Evolutionary conservation across 352 stramenopile species (phyloP).

Genomic region (Hyaloperonospora arabidopsidis): DNA sequence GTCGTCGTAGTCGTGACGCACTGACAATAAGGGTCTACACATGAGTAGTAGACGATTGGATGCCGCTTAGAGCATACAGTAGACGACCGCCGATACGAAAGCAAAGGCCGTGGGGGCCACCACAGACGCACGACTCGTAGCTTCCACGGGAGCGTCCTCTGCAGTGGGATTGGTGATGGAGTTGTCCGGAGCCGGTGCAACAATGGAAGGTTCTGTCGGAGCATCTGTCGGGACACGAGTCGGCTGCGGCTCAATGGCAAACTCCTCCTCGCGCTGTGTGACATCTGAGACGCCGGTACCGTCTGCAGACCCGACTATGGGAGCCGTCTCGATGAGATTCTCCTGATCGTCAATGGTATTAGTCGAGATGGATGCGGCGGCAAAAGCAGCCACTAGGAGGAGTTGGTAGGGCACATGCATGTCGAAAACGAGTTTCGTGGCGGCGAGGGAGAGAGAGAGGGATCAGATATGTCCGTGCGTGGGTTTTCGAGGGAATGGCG

Average conservation of each 20-base stretch:
- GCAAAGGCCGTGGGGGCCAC: conserved; percentile 22
- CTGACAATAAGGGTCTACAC: too few relatives aligned
- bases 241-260: conserved; percentile 31
- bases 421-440: neutral
- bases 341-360: conserved; percentile 20
- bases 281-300: conserved; percentile 10
- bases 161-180: too few relatives aligned
- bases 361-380: conserved; percentile 14
- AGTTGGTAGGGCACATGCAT: conserved; percentile 24
- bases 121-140: conserved; percentile 20
- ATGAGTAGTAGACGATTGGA: conserved; percentile 9
- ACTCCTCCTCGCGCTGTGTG: conserved; percentile 26
- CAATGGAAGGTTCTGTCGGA: neutral
- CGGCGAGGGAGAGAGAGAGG: neutral
- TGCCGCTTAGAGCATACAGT: conserved; percentile 32
- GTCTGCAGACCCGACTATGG: neutral
- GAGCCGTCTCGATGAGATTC: too few relatives aligned
- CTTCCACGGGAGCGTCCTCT: neutral
- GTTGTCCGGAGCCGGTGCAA: too few relatives aligned
- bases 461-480: too few relatives aligned
- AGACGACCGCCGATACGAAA: conserved; percentile 24
- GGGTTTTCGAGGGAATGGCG: too few relatives aligned
- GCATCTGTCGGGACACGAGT: conserved; percentile 19
- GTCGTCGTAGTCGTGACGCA: neutral
- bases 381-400: conserved; percentile 11